These are phyloP conservation scores for Hebeloma cylindrosporum DNA, from an alignment of 768 basidiomycete genomes.

Conservation along the genomic window DNA sequence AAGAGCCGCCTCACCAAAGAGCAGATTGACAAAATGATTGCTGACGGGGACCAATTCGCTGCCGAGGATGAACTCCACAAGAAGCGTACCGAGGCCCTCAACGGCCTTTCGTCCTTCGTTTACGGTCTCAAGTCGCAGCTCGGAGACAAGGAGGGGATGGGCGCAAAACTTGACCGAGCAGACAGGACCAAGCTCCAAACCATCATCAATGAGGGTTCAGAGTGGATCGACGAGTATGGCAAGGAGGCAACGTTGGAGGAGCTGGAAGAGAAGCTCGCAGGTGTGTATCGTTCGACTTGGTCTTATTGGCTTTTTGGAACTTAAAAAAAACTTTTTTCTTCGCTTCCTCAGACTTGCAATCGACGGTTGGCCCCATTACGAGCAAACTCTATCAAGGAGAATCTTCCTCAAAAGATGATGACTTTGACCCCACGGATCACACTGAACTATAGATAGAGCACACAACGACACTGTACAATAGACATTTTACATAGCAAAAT, in stretches of 20 bases:
- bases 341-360: constrained; percentile 22
- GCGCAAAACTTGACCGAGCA: constrained; percentile 57
- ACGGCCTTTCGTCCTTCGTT: constrained; percentile 74
- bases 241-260: constrained; percentile 66
- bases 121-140: constrained; percentile 84
- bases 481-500: not conserved
- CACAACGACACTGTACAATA: not conserved
- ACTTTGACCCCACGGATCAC: constrained; percentile 12
- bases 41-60: constrained; percentile 48
- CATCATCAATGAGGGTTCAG: constrained; percentile 63
- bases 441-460: constrained; percentile 11
- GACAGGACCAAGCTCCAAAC: constrained; percentile 63
- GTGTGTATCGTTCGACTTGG: constrained; percentile 21
- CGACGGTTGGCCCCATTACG: constrained; percentile 26
- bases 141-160: constrained; percentile 70
- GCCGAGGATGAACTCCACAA: constrained; percentile 28
- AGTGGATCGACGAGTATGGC: constrained; percentile 77
- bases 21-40: constrained; percentile 57
- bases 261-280: constrained; percentile 72
- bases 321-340: constrained; percentile 7
- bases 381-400: constrained; percentile 21
- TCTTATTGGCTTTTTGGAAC: not conserved
- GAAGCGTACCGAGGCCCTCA: constrained; percentile 81
- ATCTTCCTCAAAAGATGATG: constrained; percentile 1
- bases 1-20: constrained; percentile 56